Percentiles rank a stretch among this genome's conserved stretches.
Evolutionary conservation across 2,329 filamentous ascomycete genomes (phyloP).

Genomic region (Fonsecaea monophora): DNA sequence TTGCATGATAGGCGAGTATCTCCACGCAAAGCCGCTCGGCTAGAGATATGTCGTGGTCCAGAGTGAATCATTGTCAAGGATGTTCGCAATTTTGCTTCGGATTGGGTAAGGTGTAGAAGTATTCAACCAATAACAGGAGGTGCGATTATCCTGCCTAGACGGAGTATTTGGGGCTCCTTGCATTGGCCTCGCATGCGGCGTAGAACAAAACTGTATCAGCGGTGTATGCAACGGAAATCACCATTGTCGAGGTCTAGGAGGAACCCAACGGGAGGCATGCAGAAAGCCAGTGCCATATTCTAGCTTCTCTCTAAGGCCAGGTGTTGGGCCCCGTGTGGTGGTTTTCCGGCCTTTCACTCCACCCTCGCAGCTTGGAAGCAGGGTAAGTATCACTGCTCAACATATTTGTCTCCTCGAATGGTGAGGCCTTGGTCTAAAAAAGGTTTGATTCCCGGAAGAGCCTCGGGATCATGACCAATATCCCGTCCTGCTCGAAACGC

Average conservation of each 20-base stretch:
- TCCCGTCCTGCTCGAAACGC: constrained; percentile 18
- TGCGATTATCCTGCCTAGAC: constrained; percentile 8
- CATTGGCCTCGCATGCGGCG: not conserved
- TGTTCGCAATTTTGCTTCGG: constrained; percentile 19
- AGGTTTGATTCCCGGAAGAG: constrained; percentile 17
- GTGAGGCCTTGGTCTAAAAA: constrained; percentile 21
- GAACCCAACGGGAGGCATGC: not conserved
- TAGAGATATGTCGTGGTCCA: constrained; percentile 1
- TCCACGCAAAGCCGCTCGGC: constrained; percentile 4
- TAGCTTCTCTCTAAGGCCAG: not conserved
- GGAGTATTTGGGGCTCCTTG: not conserved
- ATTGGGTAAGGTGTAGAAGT: constrained; percentile 15
- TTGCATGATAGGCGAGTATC: constrained; percentile 11
- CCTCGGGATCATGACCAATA: constrained; percentile 20
- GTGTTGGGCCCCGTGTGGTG: not conserved
- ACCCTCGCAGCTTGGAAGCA: not conserved
- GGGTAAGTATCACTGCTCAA: not conserved
- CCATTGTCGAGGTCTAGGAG: not conserved
- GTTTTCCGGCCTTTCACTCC: not conserved
- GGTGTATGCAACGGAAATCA: not conserved
- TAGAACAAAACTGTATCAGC: not conserved
- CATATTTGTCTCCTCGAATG: constrained; percentile 18
- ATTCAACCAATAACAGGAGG: constrained; percentile 8
- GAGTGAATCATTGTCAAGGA: constrained; percentile 6
- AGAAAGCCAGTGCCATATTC: not conserved